Evolutionary conservation across 805 yeast genomes (phyloP), one percentile per base, ranked within the genome.

Genomic region (Hanseniaspora taiwanica): DNA sequence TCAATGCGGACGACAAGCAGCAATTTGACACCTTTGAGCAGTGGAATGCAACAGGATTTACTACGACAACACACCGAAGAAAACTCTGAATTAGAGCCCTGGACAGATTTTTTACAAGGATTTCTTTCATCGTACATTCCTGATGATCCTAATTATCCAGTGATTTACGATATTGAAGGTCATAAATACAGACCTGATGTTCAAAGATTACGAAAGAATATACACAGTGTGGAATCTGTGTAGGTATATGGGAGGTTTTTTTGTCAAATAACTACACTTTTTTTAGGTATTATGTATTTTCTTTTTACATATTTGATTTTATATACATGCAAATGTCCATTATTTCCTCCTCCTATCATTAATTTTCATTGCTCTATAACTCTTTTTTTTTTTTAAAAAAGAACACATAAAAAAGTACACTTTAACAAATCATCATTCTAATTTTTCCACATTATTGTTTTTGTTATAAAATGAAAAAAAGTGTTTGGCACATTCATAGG

Each of bases 401-500:
- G n/a, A n/a, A n/a, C n/a, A n/a, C n/a, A n/a, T n/a, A n/a, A n/a
- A n/a, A n/a, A n/a, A n/a, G n/a, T n/a, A n/a, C n/a, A n/a, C n/a
- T n/a, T n/a, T n/a, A n/a, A n/a, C n/a, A n/a, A n/a, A n/a, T n/a
- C n/a, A n/a, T n/a, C n/a, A n/a, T n/a, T n/a, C n/a, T n/a, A n/a
- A n/a, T n/a, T n/a, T 12, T 12, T 33, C 14, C 10, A 18, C 19
- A 5, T 33, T 10, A 18, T 4, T 18, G 24, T 33, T 20, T 4
- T 33, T 33, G 6, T 20, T 12, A 6, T 33, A 18, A 33, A 33
- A 33, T 4, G 33, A 29, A 35, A 65, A 46, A 48, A 62, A 58
- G 45, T 63, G 65, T 43, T 89, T 89, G 35, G 96, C 96, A 89
- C 87, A 83, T 59, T 89, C 98, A 60, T 89, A 89, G 21, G 94